Base-by-base conservation (phyloP, 352 stramenopile species). In the Phytophthora citrophthora region DNA sequence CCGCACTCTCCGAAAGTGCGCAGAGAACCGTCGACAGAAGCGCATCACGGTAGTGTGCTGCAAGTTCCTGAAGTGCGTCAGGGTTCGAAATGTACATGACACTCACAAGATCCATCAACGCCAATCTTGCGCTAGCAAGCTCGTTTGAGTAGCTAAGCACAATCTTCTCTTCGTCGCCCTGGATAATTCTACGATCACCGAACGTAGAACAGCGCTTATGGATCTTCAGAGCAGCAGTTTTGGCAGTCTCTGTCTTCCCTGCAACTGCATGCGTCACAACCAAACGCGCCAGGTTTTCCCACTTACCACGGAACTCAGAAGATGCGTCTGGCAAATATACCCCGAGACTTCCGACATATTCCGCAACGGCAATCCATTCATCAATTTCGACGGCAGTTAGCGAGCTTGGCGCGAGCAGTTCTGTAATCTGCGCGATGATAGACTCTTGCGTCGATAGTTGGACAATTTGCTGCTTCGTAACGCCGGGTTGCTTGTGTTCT, bases 221-320 rank as follows among this genome's bases (percentile, higher is more conserved):
- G 10, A 91, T 56, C 27, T 77, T 73, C 4, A 92, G 46, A 7
- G 57, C 68, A 11, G 76, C 66, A 39, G 89, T 62, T 36, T 80
- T 83, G 1, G 81, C 74, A 26, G 67, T 54, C n/a, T 89, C 82
- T 16, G 72, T 58, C 60, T 92, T 94, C 15, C 81, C 86, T 0
- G 77, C 68, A 41, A 94, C 66, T 1, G 75, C 77, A 59, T 92
- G 75, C 8, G 62, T 82, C 24, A 94, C 66, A 13, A 88, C 31
- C 48, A 77, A 70, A 46, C 76, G 76, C 16, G 70, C 74, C 0
- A 84, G 61, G 5, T 74, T 72, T 18, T 79, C 81, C 85, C 85
- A 93, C n/a, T 61, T 63, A n/a, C 68, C 67, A 48, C 75, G 54
- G n/a, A 89, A 72, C 9, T 67, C 61, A 1, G 56, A 54, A 24